phyloP scores from a whole-genome alignment of 495 filamentous ascomycete species.

The Amphirosellinia nigrospora region DNA sequence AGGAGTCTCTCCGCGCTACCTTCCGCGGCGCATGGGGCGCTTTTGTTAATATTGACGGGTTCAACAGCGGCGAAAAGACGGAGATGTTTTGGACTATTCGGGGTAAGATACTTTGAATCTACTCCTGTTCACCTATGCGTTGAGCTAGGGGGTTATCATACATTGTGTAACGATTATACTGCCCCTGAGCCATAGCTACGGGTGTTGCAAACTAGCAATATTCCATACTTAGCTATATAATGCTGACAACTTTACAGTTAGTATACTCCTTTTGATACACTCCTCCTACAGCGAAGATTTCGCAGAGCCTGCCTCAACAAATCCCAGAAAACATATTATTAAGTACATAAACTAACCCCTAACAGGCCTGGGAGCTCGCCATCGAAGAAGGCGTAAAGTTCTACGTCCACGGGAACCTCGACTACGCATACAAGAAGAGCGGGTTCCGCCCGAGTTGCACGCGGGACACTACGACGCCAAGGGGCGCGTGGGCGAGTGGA shows the following conservation, averaged over 20 bases:
- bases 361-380: conserved; percentile 57
- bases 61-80: conserved; percentile 57
- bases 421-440: conserved; percentile 53
- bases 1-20: conserved; percentile 48
- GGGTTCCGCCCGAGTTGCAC: conserved; percentile 52
- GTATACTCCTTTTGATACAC: not conserved
- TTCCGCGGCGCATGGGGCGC: conserved; percentile 55
- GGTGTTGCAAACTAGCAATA: not conserved
- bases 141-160: not conserved
- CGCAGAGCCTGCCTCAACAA: not conserved
- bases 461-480: conserved; percentile 62
- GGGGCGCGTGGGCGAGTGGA: conserved; percentile 59
- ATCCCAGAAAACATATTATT: not conserved
- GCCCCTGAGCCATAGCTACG: not conserved
- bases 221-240: not conserved
- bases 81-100: conserved; percentile 63
- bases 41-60: conserved; percentile 63
- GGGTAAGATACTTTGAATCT: not conserved
- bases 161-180: not conserved
- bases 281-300: not conserved
- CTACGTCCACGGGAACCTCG: conserved; percentile 59
- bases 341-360: not conserved
- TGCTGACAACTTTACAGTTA: conserved; percentile 7
- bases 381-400: conserved; percentile 55
- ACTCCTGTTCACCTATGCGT: not conserved